Conservation (phyloP, 352 stramenopile genomes). For the Phytophthora sojae region DNA sequence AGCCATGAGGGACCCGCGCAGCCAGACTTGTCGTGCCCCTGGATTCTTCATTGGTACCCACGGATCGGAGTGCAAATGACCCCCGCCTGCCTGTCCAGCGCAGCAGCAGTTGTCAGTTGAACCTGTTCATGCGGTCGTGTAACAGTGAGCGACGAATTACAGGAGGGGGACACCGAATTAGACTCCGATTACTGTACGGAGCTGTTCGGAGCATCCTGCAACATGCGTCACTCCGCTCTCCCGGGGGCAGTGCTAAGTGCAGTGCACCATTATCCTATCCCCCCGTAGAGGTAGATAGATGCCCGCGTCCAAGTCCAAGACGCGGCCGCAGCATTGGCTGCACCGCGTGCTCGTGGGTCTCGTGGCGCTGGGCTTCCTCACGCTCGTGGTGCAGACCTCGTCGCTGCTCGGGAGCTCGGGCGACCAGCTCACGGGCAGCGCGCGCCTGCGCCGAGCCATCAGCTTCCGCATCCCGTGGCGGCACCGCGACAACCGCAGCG, state of each 20-base stretch:
- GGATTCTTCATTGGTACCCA: constrained; percentile 11
- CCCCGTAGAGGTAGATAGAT: neutral
- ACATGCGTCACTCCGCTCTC: neutral
- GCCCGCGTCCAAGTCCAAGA: constrained; percentile 5
- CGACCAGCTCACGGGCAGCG: constrained; percentile 18
- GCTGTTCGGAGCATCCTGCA: constrained; percentile 2
- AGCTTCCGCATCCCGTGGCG: constrained; percentile 23
- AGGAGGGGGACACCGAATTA: neutral
- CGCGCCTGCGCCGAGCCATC: constrained; percentile 17
- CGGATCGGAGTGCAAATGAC: neutral
- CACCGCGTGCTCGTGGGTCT: constrained; percentile 25
- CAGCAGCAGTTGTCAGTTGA: neutral
- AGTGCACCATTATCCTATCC: neutral
- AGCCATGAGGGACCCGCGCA: constrained; percentile 20
- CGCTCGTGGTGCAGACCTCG: constrained; percentile 26
- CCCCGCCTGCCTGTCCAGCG: neutral
- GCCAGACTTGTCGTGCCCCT: constrained; percentile 3
- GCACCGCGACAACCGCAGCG: constrained; percentile 7
- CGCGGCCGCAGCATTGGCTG: constrained; percentile 18
- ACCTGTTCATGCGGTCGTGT: neutral
- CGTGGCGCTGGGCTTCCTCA: constrained; percentile 20
- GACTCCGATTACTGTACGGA: neutral
- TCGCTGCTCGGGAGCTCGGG: constrained; percentile 25
- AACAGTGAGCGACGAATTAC: neutral
- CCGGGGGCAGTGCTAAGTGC: neutral